Evolutionary conservation across 2,329 filamentous ascomycete species (phyloP).

Genomic region (Leptodontidium sp.): DNA sequence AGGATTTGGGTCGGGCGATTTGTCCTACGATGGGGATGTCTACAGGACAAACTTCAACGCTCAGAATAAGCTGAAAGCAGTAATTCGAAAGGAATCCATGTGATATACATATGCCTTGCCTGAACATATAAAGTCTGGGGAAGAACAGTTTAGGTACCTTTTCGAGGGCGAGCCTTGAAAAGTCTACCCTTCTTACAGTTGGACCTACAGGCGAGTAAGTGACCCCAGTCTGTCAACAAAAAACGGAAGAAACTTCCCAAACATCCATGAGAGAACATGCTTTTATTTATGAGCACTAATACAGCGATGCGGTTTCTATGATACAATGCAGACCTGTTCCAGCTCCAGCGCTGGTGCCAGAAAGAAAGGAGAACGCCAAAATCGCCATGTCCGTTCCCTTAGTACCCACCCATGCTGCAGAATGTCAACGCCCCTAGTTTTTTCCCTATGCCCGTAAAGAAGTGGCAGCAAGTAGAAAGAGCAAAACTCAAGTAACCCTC

Average conservation of each 20-base stretch:
- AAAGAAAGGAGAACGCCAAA: constrained; percentile 21
- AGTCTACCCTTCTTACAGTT: no score
- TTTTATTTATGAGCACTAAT: constrained; percentile 22
- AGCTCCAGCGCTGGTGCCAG: neutral
- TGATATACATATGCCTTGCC: no score
- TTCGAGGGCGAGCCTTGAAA: no score
- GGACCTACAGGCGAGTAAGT: neutral
- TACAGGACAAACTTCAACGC: no score
- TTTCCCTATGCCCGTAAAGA: constrained; percentile 12
- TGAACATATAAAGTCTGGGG: no score
- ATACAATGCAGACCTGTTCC: constrained; percentile 26
- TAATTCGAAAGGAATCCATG: no score
- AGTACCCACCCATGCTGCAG: neutral
- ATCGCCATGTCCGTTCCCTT: constrained; percentile 10
- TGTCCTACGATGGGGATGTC: no score
- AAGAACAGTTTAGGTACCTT: no score
- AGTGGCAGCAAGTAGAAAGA: neutral
- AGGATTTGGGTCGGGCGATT: no score
- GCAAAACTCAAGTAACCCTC: constrained; percentile 9
- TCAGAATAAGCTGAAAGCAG: no score
- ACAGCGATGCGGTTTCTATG: constrained; percentile 27
- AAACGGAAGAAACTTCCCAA: neutral
- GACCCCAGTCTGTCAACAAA: neutral
- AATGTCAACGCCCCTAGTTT: constrained; percentile 27
- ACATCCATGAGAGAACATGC: neutral